Conservation (phyloP, 768 basidiomycete genomes). For the Kwoniella shandongensis region DNA sequence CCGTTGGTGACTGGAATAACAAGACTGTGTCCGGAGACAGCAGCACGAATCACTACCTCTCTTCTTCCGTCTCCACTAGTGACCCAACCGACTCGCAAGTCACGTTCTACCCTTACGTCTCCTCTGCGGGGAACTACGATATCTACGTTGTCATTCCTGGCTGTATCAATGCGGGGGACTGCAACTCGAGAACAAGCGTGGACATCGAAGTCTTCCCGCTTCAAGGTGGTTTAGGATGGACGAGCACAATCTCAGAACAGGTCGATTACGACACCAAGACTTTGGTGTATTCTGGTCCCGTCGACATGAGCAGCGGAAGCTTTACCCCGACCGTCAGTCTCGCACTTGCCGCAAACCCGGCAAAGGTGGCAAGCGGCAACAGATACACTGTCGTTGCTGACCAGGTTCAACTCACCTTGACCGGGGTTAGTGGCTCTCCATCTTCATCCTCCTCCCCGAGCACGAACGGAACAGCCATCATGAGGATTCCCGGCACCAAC, state of each 20-base stretch:
- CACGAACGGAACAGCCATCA: conserved; percentile 20
- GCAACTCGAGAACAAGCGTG: conserved; percentile 74
- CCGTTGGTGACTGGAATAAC: conserved; percentile 69
- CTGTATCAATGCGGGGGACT: conserved; percentile 77
- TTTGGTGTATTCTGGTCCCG: conserved; percentile 75
- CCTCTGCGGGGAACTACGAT: conserved; percentile 79
- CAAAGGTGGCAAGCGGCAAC: conserved; percentile 65
- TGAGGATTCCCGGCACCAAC: conserved; percentile 44
- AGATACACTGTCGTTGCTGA: conserved; percentile 82
- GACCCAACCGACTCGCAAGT: conserved; percentile 68
- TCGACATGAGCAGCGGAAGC: conserved; percentile 65
- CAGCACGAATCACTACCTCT: conserved; percentile 69
- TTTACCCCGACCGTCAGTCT: conserved; percentile 76
- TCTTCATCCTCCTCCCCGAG: conserved; percentile 6
- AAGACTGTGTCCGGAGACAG: conserved; percentile 69
- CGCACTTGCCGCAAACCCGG: conserved; percentile 67
- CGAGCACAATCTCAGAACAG: conserved; percentile 72
- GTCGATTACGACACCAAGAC: conserved; percentile 64
- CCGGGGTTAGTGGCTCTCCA: conserved; percentile 54
- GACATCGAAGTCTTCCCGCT: conserved; percentile 80
- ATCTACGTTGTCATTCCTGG: conserved; percentile 84
- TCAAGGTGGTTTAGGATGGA: conserved; percentile 63
- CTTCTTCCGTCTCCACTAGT: conserved; percentile 64
- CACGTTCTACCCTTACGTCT: conserved; percentile 91
- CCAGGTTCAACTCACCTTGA: conserved; percentile 74